Conservation (phyloP, 768 basidiomycete species). For the Baorangia bicolor region DNA sequence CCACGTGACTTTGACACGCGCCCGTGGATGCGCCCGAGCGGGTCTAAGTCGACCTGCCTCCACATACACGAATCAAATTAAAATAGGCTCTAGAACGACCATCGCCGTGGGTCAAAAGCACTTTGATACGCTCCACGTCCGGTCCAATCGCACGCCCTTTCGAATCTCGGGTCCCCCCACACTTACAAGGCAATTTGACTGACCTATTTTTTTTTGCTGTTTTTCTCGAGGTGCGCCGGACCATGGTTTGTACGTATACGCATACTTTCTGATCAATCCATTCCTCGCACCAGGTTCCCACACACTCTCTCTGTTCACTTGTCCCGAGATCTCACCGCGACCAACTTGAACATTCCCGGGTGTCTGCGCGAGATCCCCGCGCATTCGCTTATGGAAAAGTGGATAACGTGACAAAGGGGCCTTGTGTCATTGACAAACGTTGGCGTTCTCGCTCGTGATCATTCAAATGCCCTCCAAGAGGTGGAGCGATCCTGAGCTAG, state of each 20-base stretch:
- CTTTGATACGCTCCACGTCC: background rate
- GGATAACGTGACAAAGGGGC: slow-evolving; percentile 2
- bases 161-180: background rate
- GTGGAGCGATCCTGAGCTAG: background rate
- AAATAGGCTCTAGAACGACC: background rate
- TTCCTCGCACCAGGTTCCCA: too few relatives aligned
- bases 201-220: background rate
- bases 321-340: too few relatives aligned
- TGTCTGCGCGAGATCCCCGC: slow-evolving; percentile 18
- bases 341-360: too few relatives aligned
- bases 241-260: background rate
- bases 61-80: background rate
- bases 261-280: too few relatives aligned
- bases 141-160: background rate
- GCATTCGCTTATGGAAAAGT: slow-evolving; percentile 13
- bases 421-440: background rate
- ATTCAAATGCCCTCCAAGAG: background rate
- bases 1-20: too few relatives aligned
- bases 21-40: too few relatives aligned
- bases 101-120: too few relatives aligned
- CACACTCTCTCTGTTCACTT: too few relatives aligned
- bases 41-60: too few relatives aligned
- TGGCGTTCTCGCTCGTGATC: too few relatives aligned
- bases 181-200: background rate
- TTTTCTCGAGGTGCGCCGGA: background rate